phyloP scores from a whole-genome alignment of 164 flowering plant species.

The Amborella trichopoda region DNA sequence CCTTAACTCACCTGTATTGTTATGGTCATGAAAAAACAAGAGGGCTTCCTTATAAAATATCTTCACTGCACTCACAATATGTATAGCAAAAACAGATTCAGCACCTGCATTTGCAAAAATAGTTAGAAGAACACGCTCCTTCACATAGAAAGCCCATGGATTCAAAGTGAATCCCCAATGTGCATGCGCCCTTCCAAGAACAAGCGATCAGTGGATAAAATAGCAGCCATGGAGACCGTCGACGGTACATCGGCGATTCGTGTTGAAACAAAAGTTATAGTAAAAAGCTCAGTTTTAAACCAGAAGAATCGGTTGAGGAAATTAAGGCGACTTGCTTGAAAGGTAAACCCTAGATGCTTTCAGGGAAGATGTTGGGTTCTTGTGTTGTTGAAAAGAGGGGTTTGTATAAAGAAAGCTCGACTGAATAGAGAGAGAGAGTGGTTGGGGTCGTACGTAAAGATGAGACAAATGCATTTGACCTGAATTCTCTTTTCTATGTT shows the following conservation, averaged over 20 bases:
- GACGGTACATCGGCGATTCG: conserved; percentile 8
- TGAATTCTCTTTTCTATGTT: too few species aligned
- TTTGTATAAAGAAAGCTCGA: too few species aligned
- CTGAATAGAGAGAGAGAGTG: too few species aligned
- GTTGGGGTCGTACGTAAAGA: too few species aligned
- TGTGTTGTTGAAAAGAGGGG: too few species aligned
- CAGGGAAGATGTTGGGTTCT: too few species aligned
- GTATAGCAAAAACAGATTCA: neutral
- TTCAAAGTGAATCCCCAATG: conserved; percentile 8
- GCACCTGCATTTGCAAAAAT: conserved; percentile 1
- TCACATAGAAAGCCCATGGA: conserved; percentile 11
- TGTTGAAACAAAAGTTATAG: conserved; percentile 1
- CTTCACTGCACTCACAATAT: neutral
- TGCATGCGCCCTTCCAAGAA: conserved; percentile 3
- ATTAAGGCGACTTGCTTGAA: neutral
- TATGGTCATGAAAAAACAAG: too few species aligned
- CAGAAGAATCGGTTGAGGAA: conserved; percentile 4
- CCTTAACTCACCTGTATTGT: too few species aligned
- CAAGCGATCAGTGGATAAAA: conserved; percentile 1
- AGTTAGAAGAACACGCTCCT: conserved; percentile 8
- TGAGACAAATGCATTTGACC: too few species aligned
- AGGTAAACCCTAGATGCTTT: too few species aligned
- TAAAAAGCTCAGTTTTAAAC: conserved; percentile 1
- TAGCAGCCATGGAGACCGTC: conserved; percentile 6
- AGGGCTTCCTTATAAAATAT: too few species aligned